A percentile compares a stretch with the other conserved stretches of the same genome.
Evolutionary conservation across 2,329 filamentous ascomycete genomes (phyloP).

Genomic region (Fusarium liriodendri): DNA sequence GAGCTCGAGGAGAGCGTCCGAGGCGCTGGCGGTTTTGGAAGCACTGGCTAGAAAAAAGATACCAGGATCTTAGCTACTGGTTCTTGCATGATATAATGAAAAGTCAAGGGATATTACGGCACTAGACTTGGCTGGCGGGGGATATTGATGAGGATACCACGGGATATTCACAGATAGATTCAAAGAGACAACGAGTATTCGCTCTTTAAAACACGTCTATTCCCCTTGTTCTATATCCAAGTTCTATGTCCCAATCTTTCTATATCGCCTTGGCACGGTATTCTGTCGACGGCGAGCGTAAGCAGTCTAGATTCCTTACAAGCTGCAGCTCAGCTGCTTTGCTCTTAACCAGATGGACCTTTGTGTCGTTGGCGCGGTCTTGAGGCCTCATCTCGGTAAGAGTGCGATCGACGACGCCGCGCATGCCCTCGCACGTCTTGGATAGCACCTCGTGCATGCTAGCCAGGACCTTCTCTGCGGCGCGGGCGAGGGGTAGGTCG

Average conservation of each 20-base stretch:
- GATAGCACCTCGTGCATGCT: slow-evolving; percentile 90
- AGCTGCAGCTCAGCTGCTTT: slow-evolving; percentile 91
- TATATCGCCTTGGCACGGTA: slow-evolving; percentile 69
- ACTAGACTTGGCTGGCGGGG: slow-evolving; percentile 7
- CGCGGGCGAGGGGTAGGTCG: slow-evolving; percentile 84
- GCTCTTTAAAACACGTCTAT: slow-evolving; percentile 32
- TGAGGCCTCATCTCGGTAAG: slow-evolving; percentile 56
- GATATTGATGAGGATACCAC: neutral
- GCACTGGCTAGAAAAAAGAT: slow-evolving; percentile 69
- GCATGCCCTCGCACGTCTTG: slow-evolving; percentile 74
- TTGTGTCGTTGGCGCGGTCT: slow-evolving; percentile 62
- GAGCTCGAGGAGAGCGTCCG: slow-evolving; percentile 91
- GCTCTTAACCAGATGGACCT: slow-evolving; percentile 74
- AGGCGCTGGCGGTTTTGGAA: slow-evolving; percentile 91
- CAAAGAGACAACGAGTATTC: slow-evolving; percentile 4
- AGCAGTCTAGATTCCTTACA: slow-evolving; percentile 76
- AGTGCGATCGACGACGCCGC: slow-evolving; percentile 58
- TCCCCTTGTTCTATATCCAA: slow-evolving; percentile 14
- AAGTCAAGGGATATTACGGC: slow-evolving; percentile 1
- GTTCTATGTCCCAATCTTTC: neutral
- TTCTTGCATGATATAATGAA: slow-evolving; percentile 27
- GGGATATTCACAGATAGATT: neutral
- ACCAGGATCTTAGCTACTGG: neutral
- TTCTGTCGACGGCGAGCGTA: slow-evolving; percentile 73
- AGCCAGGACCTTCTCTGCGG: slow-evolving; percentile 86